Conservation (phyloP, 163 green algal genomes). For the Scenedesmus sp. region DNA sequence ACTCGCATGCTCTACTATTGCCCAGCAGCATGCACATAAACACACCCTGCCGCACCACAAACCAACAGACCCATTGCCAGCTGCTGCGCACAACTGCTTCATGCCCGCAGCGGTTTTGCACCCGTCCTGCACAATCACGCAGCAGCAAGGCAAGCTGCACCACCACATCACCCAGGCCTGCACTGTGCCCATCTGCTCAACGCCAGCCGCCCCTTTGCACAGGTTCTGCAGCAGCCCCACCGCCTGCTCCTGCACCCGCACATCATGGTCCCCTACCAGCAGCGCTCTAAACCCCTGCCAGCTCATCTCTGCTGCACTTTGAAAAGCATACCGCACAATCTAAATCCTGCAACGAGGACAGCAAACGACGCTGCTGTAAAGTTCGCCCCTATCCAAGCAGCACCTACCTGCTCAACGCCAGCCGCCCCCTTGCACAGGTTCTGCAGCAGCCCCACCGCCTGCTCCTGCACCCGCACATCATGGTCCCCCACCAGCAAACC, state of each 20-base stretch:
- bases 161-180: too few relatives aligned
- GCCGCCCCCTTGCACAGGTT: constrained; percentile 35
- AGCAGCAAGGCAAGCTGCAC: too few relatives aligned
- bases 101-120: too few relatives aligned
- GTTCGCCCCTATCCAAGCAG: constrained; percentile 41
- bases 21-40: neutral
- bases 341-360: too few relatives aligned
- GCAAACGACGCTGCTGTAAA: too few relatives aligned
- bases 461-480: constrained; percentile 64
- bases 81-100: too few relatives aligned
- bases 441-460: constrained; percentile 75
- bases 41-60: too few relatives aligned
- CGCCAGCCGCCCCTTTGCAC: neutral
- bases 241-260: constrained; percentile 69
- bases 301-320: constrained; percentile 56
- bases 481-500: constrained; percentile 4
- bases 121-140: too few relatives aligned
- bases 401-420: constrained; percentile 42
- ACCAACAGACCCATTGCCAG: neutral
- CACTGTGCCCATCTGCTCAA: constrained; percentile 10
- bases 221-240: constrained; percentile 52
- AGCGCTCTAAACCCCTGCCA: constrained; percentile 9
- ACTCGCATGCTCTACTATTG: too few relatives aligned
- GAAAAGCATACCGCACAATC: too few relatives aligned
- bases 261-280: constrained; percentile 31